A percentile compares a stretch with the other conserved stretches of the same genome.
phyloP scores from a whole-genome alignment of 179 eudicot genomes.

The Amaranthus tricolor region DNA sequence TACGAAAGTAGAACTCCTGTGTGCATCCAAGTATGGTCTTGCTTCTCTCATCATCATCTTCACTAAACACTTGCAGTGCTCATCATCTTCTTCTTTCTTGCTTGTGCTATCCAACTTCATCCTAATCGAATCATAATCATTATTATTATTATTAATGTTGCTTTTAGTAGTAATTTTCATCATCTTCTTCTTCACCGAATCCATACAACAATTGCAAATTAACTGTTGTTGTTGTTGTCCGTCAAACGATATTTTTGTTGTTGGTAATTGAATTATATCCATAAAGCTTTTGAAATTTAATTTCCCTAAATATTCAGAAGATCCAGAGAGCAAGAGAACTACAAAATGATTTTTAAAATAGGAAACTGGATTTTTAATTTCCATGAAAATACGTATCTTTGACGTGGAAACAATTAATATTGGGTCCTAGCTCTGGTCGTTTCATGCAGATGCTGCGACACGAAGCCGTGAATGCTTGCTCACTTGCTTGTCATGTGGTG shows the following conservation, averaged over 20 bases:
- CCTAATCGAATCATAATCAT: background rate
- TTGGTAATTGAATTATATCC: too few species aligned
- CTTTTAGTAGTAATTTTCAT: background rate
- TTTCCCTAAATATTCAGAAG: too few species aligned
- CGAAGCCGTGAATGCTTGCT: slow-evolving; percentile 3
- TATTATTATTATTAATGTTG: background rate
- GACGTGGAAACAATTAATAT: background rate
- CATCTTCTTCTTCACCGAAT: too few species aligned
- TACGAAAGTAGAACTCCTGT: slow-evolving; percentile 48
- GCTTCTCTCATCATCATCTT: slow-evolving; percentile 71
- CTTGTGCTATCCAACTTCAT: background rate
- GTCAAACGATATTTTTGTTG: too few species aligned
- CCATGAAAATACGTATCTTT: too few species aligned
- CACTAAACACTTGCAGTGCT: slow-evolving; percentile 23
- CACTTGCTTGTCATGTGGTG: background rate
- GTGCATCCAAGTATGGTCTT: slow-evolving; percentile 44
- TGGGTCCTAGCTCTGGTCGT: slow-evolving; percentile 10
- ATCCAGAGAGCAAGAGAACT: too few species aligned
- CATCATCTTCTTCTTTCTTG: background rate
- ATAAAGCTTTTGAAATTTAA: too few species aligned
- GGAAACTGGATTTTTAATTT: too few species aligned
- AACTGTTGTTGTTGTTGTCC: too few species aligned
- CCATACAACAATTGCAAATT: too few species aligned
- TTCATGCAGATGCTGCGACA: slow-evolving; percentile 21
- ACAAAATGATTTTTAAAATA: too few species aligned